Evolutionary conservation across 352 stramenopile species (phyloP).

Genomic region (Halophytophthora polymorphica): DNA sequence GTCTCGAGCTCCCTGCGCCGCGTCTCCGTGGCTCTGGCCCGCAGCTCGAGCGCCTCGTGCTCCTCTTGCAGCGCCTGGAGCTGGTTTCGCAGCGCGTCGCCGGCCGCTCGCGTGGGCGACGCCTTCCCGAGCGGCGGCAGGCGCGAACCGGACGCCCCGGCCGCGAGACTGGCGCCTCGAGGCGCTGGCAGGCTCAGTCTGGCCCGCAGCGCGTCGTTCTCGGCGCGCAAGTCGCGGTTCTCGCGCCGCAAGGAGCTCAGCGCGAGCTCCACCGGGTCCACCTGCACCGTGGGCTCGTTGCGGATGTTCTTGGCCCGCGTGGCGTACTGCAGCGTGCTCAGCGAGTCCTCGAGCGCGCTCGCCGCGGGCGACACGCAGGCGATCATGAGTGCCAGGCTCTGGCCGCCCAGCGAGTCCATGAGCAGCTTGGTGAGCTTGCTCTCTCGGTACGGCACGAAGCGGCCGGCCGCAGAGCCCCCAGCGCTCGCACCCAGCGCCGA

Average conservation of each 20-base stretch:
- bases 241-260: conserved; percentile 63
- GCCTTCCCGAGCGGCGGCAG: conserved; percentile 23
- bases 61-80: conserved; percentile 58
- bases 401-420: conserved; percentile 81
- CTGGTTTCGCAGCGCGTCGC: conserved; percentile 35
- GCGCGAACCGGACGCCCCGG: conserved; percentile 22
- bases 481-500: conserved; percentile 49
- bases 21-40: conserved; percentile 23
- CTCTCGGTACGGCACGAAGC: conserved; percentile 80
- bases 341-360: conserved; percentile 60
- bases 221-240: conserved; percentile 48
- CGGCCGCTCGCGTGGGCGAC: conserved; percentile 5
- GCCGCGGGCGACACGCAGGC: conserved; percentile 72
- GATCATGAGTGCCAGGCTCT: conserved; percentile 83
- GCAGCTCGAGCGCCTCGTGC: conserved; percentile 48
- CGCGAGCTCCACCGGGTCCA: conserved; percentile 58
- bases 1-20: conserved; percentile 30
- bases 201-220: conserved; percentile 62
- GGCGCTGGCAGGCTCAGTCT: conserved; percentile 19
- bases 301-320: conserved; percentile 83
- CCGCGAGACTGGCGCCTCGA: conserved; percentile 19
- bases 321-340: conserved; percentile 86
- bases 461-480: conserved; percentile 2
- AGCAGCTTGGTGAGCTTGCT: conserved; percentile 86
- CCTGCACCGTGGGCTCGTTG: conserved; percentile 74